These are phyloP conservation scores for Termitomyces sp. DNA, from an alignment of 768 basidiomycete genomes.

Conservation along the genomic window DNA sequence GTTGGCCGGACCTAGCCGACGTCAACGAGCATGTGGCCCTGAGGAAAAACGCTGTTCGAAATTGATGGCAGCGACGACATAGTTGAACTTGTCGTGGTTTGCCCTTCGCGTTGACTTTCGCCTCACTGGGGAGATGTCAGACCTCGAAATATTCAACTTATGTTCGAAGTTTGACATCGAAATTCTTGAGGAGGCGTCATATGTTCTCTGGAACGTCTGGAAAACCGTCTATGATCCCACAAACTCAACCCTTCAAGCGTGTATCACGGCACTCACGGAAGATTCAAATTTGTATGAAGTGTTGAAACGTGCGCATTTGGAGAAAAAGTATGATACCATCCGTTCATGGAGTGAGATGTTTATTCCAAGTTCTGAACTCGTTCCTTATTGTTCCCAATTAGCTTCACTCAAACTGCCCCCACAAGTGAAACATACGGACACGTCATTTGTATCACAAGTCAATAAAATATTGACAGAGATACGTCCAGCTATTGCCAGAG, in stretches of 20 bases:
- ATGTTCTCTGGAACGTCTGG: slow-evolving; percentile 35
- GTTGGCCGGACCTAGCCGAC: neutral
- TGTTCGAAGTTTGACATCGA: slow-evolving; percentile 30
- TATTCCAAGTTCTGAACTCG: neutral
- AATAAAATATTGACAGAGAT: slow-evolving; percentile 21
- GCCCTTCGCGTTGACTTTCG: neutral
- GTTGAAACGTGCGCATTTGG: slow-evolving; percentile 25
- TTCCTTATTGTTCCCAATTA: slow-evolving; percentile 1
- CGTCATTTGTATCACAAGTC: slow-evolving; percentile 13
- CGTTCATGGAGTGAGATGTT: slow-evolving; percentile 19
- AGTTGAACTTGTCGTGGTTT: neutral
- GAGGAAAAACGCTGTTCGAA: neutral
- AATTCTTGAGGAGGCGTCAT: slow-evolving; percentile 33
- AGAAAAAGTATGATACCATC: slow-evolving; percentile 25
- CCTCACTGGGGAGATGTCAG: slow-evolving; percentile 12
- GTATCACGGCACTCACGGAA: slow-evolving; percentile 24
- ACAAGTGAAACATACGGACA: slow-evolving; percentile 12
- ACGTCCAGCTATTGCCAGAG: slow-evolving; percentile 23
- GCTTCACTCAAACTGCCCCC: neutral
- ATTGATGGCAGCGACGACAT: neutral
- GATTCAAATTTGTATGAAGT: slow-evolving; percentile 26
- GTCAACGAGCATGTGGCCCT: neutral
- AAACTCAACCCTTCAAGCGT: slow-evolving; percentile 27
- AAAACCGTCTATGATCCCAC: slow-evolving; percentile 18
- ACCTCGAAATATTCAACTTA: slow-evolving; percentile 23